Conservation (phyloP, 352 stramenopile species). For the Blastocystis hominis region DNA sequence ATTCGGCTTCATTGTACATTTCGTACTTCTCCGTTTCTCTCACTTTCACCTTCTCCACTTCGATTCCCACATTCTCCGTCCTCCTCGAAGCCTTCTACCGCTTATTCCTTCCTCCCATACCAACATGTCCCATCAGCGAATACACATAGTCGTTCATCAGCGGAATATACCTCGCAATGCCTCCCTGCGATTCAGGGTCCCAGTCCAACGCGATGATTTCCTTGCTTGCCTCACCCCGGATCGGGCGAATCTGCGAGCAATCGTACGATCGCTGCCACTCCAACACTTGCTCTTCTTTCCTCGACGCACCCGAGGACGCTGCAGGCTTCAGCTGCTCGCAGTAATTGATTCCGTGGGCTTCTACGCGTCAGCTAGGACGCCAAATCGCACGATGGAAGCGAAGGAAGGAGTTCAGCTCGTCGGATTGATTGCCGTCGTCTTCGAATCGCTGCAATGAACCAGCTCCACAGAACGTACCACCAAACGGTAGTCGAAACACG, state of each 20-base stretch:
- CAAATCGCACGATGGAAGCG: neutral
- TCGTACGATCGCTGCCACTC: constrained; percentile 23
- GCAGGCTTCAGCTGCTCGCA: neutral
- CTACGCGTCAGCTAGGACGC: neutral
- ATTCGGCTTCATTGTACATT: neutral
- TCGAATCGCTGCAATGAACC: neutral
- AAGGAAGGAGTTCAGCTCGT: neutral
- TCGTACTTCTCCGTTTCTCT: neutral
- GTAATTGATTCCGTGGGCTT: neutral
- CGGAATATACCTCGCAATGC: neutral
- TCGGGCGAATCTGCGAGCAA: neutral
- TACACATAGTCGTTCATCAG: constrained; percentile 9
- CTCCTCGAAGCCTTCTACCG: neutral
- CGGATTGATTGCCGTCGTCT: neutral
- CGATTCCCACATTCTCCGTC: neutral
- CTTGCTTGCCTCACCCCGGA: neutral
- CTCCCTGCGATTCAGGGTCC: neutral
- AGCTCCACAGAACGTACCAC: neutral
- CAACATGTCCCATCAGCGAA: neutral
- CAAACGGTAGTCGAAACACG: constrained; percentile 14
- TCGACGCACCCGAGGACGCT: neutral
- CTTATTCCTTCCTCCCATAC: neutral
- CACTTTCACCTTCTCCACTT: neutral
- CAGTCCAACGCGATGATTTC: constrained; percentile 7
- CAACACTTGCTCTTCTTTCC: neutral